These are phyloP conservation scores for Zygnema circumcarinatum DNA, from an alignment of 139 green algal genomes.

Conservation along the genomic window DNA sequence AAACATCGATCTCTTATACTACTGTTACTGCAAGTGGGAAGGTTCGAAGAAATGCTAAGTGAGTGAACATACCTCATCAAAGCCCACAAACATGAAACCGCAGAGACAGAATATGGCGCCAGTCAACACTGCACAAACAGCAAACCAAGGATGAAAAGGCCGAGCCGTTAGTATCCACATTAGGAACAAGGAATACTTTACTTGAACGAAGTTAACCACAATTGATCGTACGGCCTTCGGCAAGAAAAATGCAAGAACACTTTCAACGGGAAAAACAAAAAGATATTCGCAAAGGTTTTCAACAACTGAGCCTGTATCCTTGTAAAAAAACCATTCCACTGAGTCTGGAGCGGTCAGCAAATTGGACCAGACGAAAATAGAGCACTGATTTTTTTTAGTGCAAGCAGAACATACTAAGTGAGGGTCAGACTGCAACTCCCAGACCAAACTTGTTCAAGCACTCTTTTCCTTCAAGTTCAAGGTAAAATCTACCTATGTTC, in stretches of 20 bases:
- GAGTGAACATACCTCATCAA: not conserved
- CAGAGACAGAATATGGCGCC: not conserved
- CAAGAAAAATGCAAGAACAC: too few relatives aligned
- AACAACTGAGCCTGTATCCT: too few relatives aligned
- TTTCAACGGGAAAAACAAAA: too few relatives aligned
- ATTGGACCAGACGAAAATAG: too few relatives aligned
- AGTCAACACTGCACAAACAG: slow-evolving; percentile 7
- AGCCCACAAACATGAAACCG: slow-evolving; percentile 3
- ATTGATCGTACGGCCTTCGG: too few relatives aligned
- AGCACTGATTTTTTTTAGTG: too few relatives aligned
- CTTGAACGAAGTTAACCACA: not conserved
- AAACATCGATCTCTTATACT: slow-evolving; percentile 3
- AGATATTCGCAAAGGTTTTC: too few relatives aligned
- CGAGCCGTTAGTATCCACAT: too few relatives aligned
- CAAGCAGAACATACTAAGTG: not conserved
- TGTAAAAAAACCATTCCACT: too few relatives aligned
- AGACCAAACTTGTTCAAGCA: not conserved
- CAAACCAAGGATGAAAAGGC: not conserved
- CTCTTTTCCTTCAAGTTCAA: not conserved
- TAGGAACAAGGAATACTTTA: too few relatives aligned
- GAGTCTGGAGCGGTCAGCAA: too few relatives aligned
- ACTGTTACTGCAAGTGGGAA: not conserved
- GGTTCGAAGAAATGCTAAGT: not conserved
- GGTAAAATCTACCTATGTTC: not conserved
- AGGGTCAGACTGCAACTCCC: not conserved